phyloP scores from a whole-genome alignment of 495 filamentous ascomycete genomes.

The Baudoinia panamericana region DNA sequence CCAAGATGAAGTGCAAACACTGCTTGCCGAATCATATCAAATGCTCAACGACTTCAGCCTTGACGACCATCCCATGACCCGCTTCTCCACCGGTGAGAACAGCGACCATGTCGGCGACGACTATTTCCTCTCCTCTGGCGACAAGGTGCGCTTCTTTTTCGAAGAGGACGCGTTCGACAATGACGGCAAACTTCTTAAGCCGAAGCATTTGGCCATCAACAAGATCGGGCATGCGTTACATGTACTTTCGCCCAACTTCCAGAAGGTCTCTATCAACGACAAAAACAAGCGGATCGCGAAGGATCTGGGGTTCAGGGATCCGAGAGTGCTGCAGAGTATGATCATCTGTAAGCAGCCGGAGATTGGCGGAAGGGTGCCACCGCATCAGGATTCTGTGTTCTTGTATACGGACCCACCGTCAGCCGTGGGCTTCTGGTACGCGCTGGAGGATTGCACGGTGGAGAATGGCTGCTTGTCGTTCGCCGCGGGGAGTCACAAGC shows the following conservation, averaged over 20 bases:
- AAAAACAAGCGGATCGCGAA: slow-evolving; percentile 53
- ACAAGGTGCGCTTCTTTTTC: slow-evolving; percentile 96
- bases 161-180: slow-evolving; percentile 69
- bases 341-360: slow-evolving; percentile 96
- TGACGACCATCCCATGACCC: slow-evolving; percentile 75
- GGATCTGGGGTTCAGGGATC: slow-evolving; percentile 59
- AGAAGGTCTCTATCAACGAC: slow-evolving; percentile 40
- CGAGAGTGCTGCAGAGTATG: slow-evolving; percentile 80
- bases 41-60: slow-evolving; percentile 67
- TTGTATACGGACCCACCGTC: slow-evolving; percentile 81
- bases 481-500: slow-evolving; percentile 61
- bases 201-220: slow-evolving; percentile 75
- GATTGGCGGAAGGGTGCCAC: slow-evolving; percentile 76
- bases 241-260: slow-evolving; percentile 57
- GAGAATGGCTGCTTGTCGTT: slow-evolving; percentile 85
- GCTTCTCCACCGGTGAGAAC: slow-evolving; percentile 69
- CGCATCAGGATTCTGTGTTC: slow-evolving; percentile 86
- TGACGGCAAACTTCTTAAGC: slow-evolving; percentile 48
- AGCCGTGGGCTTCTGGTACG: slow-evolving; percentile 92
- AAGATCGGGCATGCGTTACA: slow-evolving; percentile 95
- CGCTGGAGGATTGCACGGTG: slow-evolving; percentile 73
- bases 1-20: slow-evolving; percentile 44
- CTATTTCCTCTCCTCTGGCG: slow-evolving; percentile 80
- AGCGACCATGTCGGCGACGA: slow-evolving; percentile 70
- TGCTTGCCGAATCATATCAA: slow-evolving; percentile 59